Evolutionary conservation across 2,329 filamentous ascomycete species (phyloP), one percentile per base, ranked within the genome.

Genomic region (Fusarium graminum): DNA sequence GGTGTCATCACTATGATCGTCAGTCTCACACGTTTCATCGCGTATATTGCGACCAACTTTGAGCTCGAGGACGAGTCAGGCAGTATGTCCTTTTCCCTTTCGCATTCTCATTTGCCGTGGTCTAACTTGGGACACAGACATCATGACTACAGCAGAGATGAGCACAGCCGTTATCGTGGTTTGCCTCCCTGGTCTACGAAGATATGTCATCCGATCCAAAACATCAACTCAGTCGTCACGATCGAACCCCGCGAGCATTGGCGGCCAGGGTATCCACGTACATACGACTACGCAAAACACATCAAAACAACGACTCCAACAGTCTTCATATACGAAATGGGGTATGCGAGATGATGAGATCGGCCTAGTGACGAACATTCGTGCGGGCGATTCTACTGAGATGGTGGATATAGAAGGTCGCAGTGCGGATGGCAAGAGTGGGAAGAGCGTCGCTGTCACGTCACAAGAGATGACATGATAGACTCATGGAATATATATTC

Each of bases 331-430:
- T 14, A 30, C 51, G 22, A 61, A 61, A 46, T 61, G 56, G 58
- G 58, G 58, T 1, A 26, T 61, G 0, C 16, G 56, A 12, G 58
- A 61, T 13, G 58, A 61, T 12, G 58, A 61, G 14, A 61, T 61
- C 6, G 56, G 42, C 11, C 30, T 61, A 10, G 58, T 61, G 2
- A 61, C 58, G 4, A 47, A 61, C 2, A 55, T 61, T 25, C 58
- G 58, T 7, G 50, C 13, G 13, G 50, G 50, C 4, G 47, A 56
- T 13, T 51, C 46, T 11, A 53, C 41, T 12, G 50, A 53, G 26
- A 22, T 53, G 25, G 19, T 32, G 10, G 50, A 53, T 22, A 13
- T 53, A 3, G 52, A 56, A 11, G 34, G 34, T 6, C 38, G 38
- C 6, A 52, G 14, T 13, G 28, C 38, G 16, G 45, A 56, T 25